Conservation (phyloP, 768 basidiomycete genomes). For the Porpolomopsis calyptriformis region DNA sequence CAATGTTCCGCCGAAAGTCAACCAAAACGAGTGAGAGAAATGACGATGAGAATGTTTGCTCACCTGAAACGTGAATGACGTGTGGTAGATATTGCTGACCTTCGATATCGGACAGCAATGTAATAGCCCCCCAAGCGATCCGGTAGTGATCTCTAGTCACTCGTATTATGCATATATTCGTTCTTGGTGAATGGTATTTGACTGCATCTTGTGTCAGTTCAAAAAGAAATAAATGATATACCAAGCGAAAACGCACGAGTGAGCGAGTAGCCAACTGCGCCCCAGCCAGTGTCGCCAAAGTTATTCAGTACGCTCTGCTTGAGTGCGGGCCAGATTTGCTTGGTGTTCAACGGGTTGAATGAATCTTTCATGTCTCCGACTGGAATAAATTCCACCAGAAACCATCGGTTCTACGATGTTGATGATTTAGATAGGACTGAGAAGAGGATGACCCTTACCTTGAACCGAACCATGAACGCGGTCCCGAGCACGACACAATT, state of each 20-base stretch:
- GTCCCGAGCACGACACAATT: too few relatives aligned
- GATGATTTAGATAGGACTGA: not conserved
- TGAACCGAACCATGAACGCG: slow-evolving; percentile 10
- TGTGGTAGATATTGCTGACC: slow-evolving; percentile 55
- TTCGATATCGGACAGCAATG: slow-evolving; percentile 55
- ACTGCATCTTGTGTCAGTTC: slow-evolving; percentile 36
- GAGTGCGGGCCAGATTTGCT: slow-evolving; percentile 57
- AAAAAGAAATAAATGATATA: not conserved
- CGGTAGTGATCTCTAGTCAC: slow-evolving; percentile 74
- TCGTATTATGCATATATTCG: slow-evolving; percentile 76
- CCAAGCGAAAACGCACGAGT: slow-evolving; percentile 44
- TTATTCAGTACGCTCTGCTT: slow-evolving; percentile 58
- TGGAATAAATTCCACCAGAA: slow-evolving; percentile 75
- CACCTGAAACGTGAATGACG: slow-evolving; percentile 75
- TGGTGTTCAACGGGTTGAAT: slow-evolving; percentile 36
- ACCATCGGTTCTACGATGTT: slow-evolving; percentile 64
- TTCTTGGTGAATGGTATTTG: slow-evolving; percentile 80
- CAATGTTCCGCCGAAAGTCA: too few relatives aligned
- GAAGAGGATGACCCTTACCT: not conserved
- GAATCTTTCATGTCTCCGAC: slow-evolving; percentile 21
- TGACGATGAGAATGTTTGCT: slow-evolving; percentile 8
- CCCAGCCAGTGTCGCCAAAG: slow-evolving; percentile 85
- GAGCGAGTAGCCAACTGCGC: slow-evolving; percentile 60
- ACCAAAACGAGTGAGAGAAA: not conserved
- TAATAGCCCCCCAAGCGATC: slow-evolving; percentile 71